Base-by-base conservation (phyloP, 257 asterid species). In the Gardenia jasminoides region DNA sequence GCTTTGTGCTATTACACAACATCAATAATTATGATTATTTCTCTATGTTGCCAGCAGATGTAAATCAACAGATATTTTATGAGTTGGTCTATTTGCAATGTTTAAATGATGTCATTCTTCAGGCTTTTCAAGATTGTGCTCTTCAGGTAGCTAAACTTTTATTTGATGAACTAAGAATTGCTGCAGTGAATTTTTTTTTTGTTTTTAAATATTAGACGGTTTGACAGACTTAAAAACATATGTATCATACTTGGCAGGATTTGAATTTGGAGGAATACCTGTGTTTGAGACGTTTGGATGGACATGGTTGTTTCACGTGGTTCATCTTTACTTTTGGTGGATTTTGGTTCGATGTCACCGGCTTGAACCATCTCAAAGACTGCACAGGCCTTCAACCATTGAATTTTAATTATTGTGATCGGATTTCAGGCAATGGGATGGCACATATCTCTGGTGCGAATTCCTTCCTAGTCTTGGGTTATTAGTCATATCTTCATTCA, bases 71-170 rank as follows among this genome's bases (percentile, higher is more conserved):
- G 88, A 90, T 96, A 69, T 93, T 96, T 73, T 96, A 93, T 85
- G 98, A 96, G 73, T 79, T 96, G 87, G 97, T 92, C 64, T 81
- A 75, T 87, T 88, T 90, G 26, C 95, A 86, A 81, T 79, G 85
- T 80, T 86, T 96, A 82, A 88, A 81, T 41, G 89, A 82, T 80
- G 85, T 86, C 58, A 80, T 80, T 70, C 89, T 96, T 19, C 94
- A 93, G 81, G 96, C 96, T 73, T 96, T 96, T 82, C 88, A 97
- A 71, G 99, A 96, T 80, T 96, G 98, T 86, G 96, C 96, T 82
- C 97, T 96, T 84, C 94, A 96, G 99, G 99, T 95, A 20, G 46
- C 46, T n/a, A 39, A 59, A 20, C 46, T 77, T 67, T 31, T 44
- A 52, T 46, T 24, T 52, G 62, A 56, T 61, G 64, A 62, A 9